phyloP scores from a whole-genome alignment of 2,329 filamentous ascomycete genomes.

The Rhynchosporium secalis region DNA sequence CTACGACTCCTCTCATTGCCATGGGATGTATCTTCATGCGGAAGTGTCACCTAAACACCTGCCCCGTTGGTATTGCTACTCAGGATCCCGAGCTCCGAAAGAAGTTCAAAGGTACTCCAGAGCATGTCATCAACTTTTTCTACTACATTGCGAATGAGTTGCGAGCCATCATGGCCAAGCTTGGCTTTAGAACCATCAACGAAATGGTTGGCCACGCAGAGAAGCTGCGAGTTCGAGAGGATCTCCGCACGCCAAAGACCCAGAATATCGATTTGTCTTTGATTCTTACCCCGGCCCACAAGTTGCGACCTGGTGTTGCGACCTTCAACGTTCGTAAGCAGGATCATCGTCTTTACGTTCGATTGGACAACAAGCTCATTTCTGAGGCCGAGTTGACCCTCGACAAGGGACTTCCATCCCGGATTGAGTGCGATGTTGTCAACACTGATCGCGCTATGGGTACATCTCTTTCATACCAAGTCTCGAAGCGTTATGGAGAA shows the following conservation, averaged over 20 bases:
- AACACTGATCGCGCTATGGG: slow-evolving; percentile 95
- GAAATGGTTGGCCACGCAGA: slow-evolving; percentile 97
- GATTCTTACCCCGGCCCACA: slow-evolving; percentile 93
- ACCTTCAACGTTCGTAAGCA: slow-evolving; percentile 98
- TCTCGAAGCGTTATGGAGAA: slow-evolving; percentile 90
- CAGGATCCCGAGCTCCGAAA: slow-evolving; percentile 92
- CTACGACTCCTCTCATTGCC: slow-evolving; percentile 89
- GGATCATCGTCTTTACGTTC: slow-evolving; percentile 89
- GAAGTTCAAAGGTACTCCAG: slow-evolving; percentile 90
- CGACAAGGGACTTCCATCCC: slow-evolving; percentile 88
- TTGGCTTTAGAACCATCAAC: slow-evolving; percentile 93
- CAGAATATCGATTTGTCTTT: slow-evolving; percentile 90
- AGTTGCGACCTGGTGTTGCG: slow-evolving; percentile 87
- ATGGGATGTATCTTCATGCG: slow-evolving; percentile 98
- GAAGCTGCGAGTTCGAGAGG: slow-evolving; percentile 80
- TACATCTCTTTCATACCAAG: slow-evolving; percentile 92
- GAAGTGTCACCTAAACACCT: slow-evolving; percentile 64
- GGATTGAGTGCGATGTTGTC: slow-evolving; percentile 93
- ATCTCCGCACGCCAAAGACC: slow-evolving; percentile 84
- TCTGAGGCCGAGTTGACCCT: slow-evolving; percentile 92
- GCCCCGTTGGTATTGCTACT: slow-evolving; percentile 92
- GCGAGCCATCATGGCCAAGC: slow-evolving; percentile 92
- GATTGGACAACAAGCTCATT: slow-evolving; percentile 95
- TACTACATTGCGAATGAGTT: slow-evolving; percentile 97
- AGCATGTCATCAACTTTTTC: slow-evolving; percentile 94